Base-by-base conservation (phyloP, 306 rosid genomes). In the Glycine soja region DNA sequence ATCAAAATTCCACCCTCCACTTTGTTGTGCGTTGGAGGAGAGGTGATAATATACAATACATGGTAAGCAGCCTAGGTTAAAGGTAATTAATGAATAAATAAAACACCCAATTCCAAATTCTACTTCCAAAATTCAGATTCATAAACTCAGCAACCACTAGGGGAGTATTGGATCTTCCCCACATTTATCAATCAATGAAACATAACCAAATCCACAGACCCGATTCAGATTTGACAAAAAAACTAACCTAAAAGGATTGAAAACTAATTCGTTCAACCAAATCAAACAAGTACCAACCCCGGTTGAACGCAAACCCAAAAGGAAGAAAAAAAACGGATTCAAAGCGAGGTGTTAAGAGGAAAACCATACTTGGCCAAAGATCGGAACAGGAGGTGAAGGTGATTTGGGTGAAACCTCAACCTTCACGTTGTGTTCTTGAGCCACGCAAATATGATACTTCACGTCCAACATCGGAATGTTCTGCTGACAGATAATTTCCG, bases 401-500 rank as follows among this genome's bases (percentile, higher is more conserved):
- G 84, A 84, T 65, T 88, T 57, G 3, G 97, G 82, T 10, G 94
- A 84, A 69, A 80, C 81, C 56, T 88, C 93, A 69, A 86, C 87
- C 80, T 86, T 87, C 18, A 86, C 82, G 80, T 40, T 81, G 84
- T 80, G 91, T 40, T 90, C 92, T 71, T 88, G 86, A 7, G 90
- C 74, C 7, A 87, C 93, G 70, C 93, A 83, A 11, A 90, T 81
- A 79, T 88, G 90, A 84, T 83, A 91, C 86, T 92, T 90, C 67
- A 91, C 86, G 58, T 92, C 94, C 70, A 89, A 82, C 88, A 86
- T 70, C 15, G 92, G 87, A 79, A 90, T 77, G 75, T 83, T 81
- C 84, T 83, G 85, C 80, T 90, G 86, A 81, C 93, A 82, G 5
- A 87, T 86, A 59, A 90, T 86, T 72, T 95, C 94, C 38, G 98